Base-by-base conservation (phyloP, 2,329 filamentous ascomycete species). In the Fusarium fracticaudum region DNA sequence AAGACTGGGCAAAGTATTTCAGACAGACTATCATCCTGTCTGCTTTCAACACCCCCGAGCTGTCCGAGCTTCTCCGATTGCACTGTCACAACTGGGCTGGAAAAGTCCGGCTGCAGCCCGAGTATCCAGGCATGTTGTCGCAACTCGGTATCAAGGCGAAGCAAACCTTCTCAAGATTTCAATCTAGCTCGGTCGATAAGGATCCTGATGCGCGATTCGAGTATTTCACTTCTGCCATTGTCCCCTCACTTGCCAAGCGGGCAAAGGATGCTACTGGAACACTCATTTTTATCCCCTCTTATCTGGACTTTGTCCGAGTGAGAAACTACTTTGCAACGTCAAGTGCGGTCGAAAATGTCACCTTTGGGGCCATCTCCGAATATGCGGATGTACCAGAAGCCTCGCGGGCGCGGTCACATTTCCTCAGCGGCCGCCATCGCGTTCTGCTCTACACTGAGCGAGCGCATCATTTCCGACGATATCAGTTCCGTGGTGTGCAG, bases 401-500 rank as follows among this genome's bases (percentile, higher is more conserved):
- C 37, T 92, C 94, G 47, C 91, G 96, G 44, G 94, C 96, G 14
- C 89, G 96, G 31, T 95, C 93, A 18, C 94, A 98, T 80, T 98
- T 99, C 83, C 85, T 94, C 73, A 93, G 87, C 44, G 96, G 95
- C 10, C 88, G 95, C 22, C 93, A 98, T 80, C 91, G 91, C 26
- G 88, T 98, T 24, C 84, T 99, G 44, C 86, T 99, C 22, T 99
- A 98, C 84, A 97, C 95, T 5, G 96, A 97, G 81, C 91, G 96
- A 67, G 94, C 95, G n/a, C 96, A 99, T 83, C 96, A 99, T 83
- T 98, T 98, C 87, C 91, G 94, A 57, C 89, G 96, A n/a, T 95
- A 96, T 80, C 89, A 90, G 75, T 87, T 99, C 61, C 89, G 91
- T 41, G 96, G 96, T 29, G 94, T 96, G 20, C 92, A 91, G 81